A percentile compares a stretch with the other conserved stretches of the same genome.
phyloP scores from a whole-genome alignment of 106 monocot genomes.

The Acorus gramineus region DNA sequence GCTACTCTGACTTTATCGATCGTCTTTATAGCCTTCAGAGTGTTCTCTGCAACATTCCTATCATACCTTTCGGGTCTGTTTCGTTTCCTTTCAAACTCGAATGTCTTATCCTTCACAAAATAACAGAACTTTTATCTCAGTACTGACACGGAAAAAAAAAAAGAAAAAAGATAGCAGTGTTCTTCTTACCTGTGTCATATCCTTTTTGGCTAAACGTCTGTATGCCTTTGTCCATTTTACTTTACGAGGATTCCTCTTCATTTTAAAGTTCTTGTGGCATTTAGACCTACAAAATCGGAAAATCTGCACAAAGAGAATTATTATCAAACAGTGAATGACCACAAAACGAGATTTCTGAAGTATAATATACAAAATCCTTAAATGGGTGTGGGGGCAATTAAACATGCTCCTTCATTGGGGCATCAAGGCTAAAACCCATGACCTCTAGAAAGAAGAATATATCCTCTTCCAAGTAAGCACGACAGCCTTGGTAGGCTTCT shows the following conservation, averaged over 20 bases:
- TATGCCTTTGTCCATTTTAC: slow-evolving; percentile 94
- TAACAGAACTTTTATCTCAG: background rate
- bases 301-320: slow-evolving; percentile 37
- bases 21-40: slow-evolving; percentile 72
- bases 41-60: slow-evolving; percentile 49
- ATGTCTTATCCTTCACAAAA: slow-evolving; percentile 59
- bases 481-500: too few relatives aligned
- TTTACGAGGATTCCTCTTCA: slow-evolving; percentile 98
- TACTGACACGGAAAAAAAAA: too few relatives aligned
- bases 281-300: slow-evolving; percentile 87
- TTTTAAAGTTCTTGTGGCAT: slow-evolving; percentile 97
- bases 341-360: too few relatives aligned
- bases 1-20: slow-evolving; percentile 58
- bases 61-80: slow-evolving; percentile 92
- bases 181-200: slow-evolving; percentile 73
- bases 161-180: too few relatives aligned
- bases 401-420: too few relatives aligned
- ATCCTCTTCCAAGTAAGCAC: too few relatives aligned
- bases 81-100: slow-evolving; percentile 87
- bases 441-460: too few relatives aligned
- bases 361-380: too few relatives aligned
- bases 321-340: too few relatives aligned
- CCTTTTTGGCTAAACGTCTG: slow-evolving; percentile 68
- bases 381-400: too few relatives aligned
- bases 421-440: too few relatives aligned